Evolutionary conservation across 2,329 filamentous ascomycete species (phyloP), one percentile per base, ranked within the genome.

Genomic region (Talaromyces marneffei): DNA sequence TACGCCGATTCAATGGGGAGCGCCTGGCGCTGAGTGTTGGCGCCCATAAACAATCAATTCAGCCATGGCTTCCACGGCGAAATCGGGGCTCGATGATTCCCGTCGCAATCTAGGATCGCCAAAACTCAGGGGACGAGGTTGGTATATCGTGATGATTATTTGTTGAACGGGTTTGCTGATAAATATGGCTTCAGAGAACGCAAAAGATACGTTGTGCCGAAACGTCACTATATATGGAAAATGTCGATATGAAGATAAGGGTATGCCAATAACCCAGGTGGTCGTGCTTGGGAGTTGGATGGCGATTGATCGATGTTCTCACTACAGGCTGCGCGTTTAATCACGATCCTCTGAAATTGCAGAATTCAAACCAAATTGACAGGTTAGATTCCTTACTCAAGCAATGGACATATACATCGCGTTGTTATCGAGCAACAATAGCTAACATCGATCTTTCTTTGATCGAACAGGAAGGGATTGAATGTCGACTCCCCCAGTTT

Each of bases 401-500:
- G 27, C n/a, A 18, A n/a, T 27, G 27, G 25, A 27, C 23, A 18
- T 20, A 50, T 25, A 29, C 8, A 50, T n/a, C 29, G n/a, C 27
- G 27, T 52, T 29, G 27, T 33, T n/a, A 33, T 39, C 54, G 29
- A 52, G 61, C 40, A 56, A 31, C 27, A 42, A 39, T 60, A 35
- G 65, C 68, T 72, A 33, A 72, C 68, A 50, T 52, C 27, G 46
- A 60, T 23, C 40, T 50, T 31, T 57, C 59, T 61, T n/a, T 55
- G 27, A 46, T 59, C 68, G 66, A 74, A 66, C 66, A 76, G 91
- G 76, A 94, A 92, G 75, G 82, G 88, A 29, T 82, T 99, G 67
- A 99, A 96, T 75, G 94, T 96, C 71, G 94, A 97, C 70, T 97
- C 94, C 8, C 93, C 94, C 12, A 91, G 93, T 53, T 99, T 99